Conservation (phyloP, 441 rosid genomes). For the Corymbia calophylla region DNA sequence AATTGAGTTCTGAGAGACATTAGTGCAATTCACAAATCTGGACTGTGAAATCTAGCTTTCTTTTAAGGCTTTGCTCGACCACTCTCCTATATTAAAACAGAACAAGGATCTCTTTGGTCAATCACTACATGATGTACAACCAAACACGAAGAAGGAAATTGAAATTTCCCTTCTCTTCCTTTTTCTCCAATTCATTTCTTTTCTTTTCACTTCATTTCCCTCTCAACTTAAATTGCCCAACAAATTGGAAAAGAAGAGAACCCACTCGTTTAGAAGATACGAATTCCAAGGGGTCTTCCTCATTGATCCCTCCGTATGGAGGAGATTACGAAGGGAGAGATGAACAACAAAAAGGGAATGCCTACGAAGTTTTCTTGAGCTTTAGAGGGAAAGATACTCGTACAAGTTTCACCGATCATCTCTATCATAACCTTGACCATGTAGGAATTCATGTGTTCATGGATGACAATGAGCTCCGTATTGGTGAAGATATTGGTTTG, state of each 20-base stretch:
- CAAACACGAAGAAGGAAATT: too few species aligned
- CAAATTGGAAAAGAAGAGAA: background rate
- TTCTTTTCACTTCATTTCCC: background rate
- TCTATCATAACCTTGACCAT: background rate
- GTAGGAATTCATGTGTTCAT: background rate
- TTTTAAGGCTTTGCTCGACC: background rate
- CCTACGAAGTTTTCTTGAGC: background rate
- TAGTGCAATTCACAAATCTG: background rate
- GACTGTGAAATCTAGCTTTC: background rate
- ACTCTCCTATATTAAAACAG: accelerated
- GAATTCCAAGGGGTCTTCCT: background rate
- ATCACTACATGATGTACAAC: too few species aligned
- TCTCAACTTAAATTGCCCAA: background rate
- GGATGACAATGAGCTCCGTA: background rate
- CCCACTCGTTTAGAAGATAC: background rate
- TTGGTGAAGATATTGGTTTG: background rate
- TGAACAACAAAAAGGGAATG: background rate
- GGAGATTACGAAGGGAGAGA: background rate
- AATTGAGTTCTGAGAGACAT: background rate
- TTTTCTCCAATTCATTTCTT: too few species aligned
- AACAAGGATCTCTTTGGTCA: background rate
- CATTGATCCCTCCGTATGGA: accelerated
- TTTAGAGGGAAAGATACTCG: background rate
- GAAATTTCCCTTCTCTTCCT: too few species aligned
- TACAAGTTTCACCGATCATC: background rate